A percentile compares a stretch with the other conserved stretches of the same genome.
These are phyloP conservation scores for Saccharomycopsis sp. DNA, from an alignment of 805 yeast species.

Conservation along the genomic window DNA sequence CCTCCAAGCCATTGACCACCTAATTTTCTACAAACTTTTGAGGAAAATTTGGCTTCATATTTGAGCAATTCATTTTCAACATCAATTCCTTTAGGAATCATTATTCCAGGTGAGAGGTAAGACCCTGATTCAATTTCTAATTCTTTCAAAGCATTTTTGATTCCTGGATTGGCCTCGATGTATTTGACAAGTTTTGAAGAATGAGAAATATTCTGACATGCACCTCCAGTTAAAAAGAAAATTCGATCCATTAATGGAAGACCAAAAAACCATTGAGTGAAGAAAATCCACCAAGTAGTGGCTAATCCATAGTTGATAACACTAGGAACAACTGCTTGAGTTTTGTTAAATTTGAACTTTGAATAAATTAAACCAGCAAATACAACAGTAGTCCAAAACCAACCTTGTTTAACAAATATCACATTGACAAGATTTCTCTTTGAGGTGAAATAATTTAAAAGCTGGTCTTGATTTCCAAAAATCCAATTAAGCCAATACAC, in stretches of 20 bases:
- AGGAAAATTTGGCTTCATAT: conserved; percentile 20
- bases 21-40: conserved; percentile 39
- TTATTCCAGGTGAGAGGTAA: conserved; percentile 13
- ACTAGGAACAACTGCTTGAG: conserved; percentile 16
- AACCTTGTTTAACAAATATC: conserved; percentile 76
- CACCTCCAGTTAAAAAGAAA: conserved; percentile 75
- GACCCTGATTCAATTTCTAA: conserved; percentile 14
- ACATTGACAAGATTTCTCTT: conserved; percentile 65
- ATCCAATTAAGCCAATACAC: conserved; percentile 5
- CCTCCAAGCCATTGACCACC: conserved; percentile 78
- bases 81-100: conserved; percentile 4
- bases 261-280: conserved; percentile 83
- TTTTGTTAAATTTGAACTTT: too few species aligned
- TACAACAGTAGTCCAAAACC: conserved; percentile 75
- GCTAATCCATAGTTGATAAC: conserved; percentile 37
- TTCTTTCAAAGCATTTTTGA: conserved; percentile 6
- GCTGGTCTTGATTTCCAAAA: too few species aligned
- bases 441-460: conserved; percentile 31
- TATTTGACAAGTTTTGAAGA: conserved; percentile 7
- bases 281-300: conserved; percentile 75
- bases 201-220: conserved; percentile 33
- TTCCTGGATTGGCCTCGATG: conserved; percentile 17
- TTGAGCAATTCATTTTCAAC: not conserved
- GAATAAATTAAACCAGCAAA: conserved; percentile 12
- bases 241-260: conserved; percentile 83